A percentile compares a stretch with the other conserved stretches of the same genome.
Evolutionary conservation across 2,329 filamentous ascomycete species (phyloP).

Genomic region (Clonostachys chloroleuca): DNA sequence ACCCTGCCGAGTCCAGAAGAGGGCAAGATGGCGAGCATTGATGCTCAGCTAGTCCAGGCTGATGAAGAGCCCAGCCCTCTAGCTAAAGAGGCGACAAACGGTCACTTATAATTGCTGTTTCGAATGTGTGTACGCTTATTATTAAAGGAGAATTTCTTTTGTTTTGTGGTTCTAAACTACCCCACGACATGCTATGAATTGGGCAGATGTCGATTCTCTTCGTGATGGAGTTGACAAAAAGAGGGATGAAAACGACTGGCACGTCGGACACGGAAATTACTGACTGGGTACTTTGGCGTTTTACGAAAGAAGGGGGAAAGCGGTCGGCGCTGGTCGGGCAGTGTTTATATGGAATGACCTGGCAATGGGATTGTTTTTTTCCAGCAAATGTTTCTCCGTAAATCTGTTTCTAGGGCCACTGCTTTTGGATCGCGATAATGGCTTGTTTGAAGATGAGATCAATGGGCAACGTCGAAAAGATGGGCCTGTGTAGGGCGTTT

Average conservation of each 20-base stretch:
- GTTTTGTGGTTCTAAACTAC: background rate
- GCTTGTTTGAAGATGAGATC: too few relatives aligned
- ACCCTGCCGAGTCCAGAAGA: slow-evolving; percentile 27
- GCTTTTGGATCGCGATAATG: too few relatives aligned
- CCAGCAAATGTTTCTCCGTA: too few relatives aligned
- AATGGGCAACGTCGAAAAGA: too few relatives aligned
- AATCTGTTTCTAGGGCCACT: too few relatives aligned
- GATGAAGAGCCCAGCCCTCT: too few relatives aligned
- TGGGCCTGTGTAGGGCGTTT: too few relatives aligned
- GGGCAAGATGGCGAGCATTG: slow-evolving; percentile 23
- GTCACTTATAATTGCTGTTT: slow-evolving; percentile 7
- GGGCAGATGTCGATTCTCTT: background rate
- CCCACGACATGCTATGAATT: background rate
- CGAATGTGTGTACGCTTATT: slow-evolving; percentile 14
- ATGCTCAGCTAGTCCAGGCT: too few relatives aligned
- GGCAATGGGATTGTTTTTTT: too few relatives aligned
- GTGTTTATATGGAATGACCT: background rate
- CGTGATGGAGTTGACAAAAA: background rate
- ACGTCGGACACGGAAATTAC: background rate
- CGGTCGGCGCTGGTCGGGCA: background rate
- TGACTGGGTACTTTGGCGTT: background rate
- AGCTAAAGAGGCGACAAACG: too few relatives aligned
- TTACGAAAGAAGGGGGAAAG: background rate
- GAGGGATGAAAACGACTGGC: slow-evolving; percentile 1
- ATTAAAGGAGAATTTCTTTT: slow-evolving; percentile 1